Base-by-base conservation (phyloP, 495 filamentous ascomycete species). In the Cercophora sp. region DNA sequence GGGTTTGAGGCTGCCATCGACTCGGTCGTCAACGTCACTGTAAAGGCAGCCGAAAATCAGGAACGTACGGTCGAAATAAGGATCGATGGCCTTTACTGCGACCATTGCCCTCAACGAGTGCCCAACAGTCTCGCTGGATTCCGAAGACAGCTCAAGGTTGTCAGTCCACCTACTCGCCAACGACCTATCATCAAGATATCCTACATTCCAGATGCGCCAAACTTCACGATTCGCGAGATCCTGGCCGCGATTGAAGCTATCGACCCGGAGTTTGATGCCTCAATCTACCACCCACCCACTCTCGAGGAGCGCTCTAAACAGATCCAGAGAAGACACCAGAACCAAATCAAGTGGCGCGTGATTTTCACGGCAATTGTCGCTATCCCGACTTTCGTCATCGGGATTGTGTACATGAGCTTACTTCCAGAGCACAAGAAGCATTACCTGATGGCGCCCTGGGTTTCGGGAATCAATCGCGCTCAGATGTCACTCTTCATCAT, bases 341-440 rank as follows among this genome's bases (percentile, higher is more conserved):
- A 68, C 11, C 74, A 79, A 13, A 74, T 91, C 34, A 67, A 86
- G 0, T 64, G 75, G 31, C 84, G 92, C 9, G 76, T 91, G 18
- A 55, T 85, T 2, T 75, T 96, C 54, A 84, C 87, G 13, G 68
- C 91, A n/a, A 63, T 84, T 11, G 75, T 85, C 22, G 86, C 86
- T 31, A 87, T 97, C 31, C 93, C 92, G 15, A 89, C 90, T 0
- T 91, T 97, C 60, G 62, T 94, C 27, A 85, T 97, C 52, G 92
- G 92, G 1, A 87, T 97, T 55, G 82, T 96, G 4, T 95, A 85
- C 70, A 96, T 95, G 91, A 86, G 75, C 45, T 78, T 96, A 0
- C 80, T 96, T 0, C 71, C 85, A 0, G 57, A 73, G 1, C 59
- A 73, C 8, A 70, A 71, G 13, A 81, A 83, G 34, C 62, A 65